These are phyloP conservation scores for Trichaptum fuscoviolaceum DNA, from an alignment of 768 basidiomycete species.

Conservation along the genomic window DNA sequence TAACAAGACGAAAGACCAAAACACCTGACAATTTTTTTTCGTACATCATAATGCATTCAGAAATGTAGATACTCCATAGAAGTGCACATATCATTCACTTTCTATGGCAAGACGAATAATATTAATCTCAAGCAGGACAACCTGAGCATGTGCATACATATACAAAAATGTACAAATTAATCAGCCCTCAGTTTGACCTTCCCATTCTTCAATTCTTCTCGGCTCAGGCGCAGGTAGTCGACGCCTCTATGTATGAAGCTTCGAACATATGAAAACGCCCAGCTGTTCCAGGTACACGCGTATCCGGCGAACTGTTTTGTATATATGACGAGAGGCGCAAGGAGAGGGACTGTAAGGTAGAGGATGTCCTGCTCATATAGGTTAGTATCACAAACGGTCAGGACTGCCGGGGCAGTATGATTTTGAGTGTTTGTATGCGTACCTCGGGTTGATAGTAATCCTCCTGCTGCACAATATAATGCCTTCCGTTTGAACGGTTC, in stretches of 20 bases:
- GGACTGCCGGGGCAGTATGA: neutral
- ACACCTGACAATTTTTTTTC: too few species aligned
- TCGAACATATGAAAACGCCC: neutral
- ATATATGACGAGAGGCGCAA: neutral
- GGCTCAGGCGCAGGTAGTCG: neutral
- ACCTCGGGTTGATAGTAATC: constrained; percentile 56
- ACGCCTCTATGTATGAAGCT: neutral
- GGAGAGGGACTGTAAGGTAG: neutral
- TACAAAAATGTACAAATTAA: neutral
- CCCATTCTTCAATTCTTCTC: neutral
- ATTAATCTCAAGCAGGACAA: too few species aligned
- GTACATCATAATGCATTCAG: too few species aligned
- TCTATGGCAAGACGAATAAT: too few species aligned
- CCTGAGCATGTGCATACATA: too few species aligned
- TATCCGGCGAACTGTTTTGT: neutral
- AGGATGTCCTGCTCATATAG: neutral
- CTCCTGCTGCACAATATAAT: constrained; percentile 51
- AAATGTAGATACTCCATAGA: too few species aligned
- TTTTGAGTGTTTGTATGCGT: constrained; percentile 1
- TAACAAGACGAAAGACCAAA: too few species aligned
- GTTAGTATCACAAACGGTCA: neutral
- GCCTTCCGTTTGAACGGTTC: constrained; percentile 23
- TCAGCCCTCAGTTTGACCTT: neutral
- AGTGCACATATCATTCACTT: too few species aligned
- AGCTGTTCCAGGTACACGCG: neutral